Conservation (phyloP, 352 stramenopile genomes). For the Phytophthora quininea region DNA sequence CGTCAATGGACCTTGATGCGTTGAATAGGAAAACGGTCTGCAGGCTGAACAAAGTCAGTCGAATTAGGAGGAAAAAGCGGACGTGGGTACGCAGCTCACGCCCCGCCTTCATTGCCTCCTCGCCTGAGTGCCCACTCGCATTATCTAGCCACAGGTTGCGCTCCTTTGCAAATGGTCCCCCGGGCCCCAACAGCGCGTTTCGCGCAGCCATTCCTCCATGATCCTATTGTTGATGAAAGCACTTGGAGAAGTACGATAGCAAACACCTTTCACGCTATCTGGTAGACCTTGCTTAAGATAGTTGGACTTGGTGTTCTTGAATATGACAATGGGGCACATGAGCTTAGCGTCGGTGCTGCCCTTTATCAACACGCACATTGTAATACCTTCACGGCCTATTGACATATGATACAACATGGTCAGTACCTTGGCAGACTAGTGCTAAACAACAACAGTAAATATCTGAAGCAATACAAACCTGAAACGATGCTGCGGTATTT, state of each 20-base stretch:
- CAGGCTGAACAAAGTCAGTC: constrained; percentile 3
- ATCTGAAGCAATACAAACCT: constrained; percentile 8
- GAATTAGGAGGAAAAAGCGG: constrained; percentile 1
- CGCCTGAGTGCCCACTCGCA: constrained; percentile 6
- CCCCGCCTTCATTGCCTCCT: neutral
- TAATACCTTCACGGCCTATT: constrained; percentile 21
- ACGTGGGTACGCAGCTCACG: neutral
- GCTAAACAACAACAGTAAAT: too few species aligned
- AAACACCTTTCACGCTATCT: neutral
- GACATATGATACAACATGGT: neutral
- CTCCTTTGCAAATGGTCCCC: neutral
- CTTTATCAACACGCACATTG: constrained; percentile 14
- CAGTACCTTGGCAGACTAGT: too few species aligned
- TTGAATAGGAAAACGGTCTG: constrained; percentile 1
- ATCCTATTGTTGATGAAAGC: constrained; percentile 1
- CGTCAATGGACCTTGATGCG: constrained; percentile 2
- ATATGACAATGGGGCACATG: constrained; percentile 9
- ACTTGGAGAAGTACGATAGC: constrained; percentile 2
- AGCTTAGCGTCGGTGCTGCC: neutral
- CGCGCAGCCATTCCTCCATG: constrained; percentile 4
- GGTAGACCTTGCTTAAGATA: constrained; percentile 10
- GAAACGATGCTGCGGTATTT: constrained; percentile 19
- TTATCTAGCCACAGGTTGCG: constrained; percentile 11
- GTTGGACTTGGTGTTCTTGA: constrained; percentile 12
- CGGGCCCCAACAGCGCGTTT: constrained; percentile 4